Conservation (phyloP, 257 asterid species). For the Nicotiana tomentosiformis region DNA sequence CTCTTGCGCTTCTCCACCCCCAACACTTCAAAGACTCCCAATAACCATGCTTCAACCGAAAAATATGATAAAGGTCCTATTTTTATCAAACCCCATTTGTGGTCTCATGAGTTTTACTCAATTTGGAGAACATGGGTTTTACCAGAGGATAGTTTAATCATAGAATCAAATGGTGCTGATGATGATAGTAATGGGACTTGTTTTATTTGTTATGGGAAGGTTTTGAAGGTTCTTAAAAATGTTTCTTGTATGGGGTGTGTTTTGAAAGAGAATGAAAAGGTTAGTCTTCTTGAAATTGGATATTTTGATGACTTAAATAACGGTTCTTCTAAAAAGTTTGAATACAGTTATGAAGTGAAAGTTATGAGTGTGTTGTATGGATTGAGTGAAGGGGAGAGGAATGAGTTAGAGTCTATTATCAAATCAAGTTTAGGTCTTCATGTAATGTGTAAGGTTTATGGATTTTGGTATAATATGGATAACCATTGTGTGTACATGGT, state of each 20-base stretch:
- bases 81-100: conserved; percentile 28
- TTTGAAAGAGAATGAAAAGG: conserved; percentile 41
- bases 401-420: conserved; percentile 31
- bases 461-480: conserved; percentile 65
- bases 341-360: conserved; percentile 50
- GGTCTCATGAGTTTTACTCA: conserved; percentile 55
- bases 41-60: conserved; percentile 12
- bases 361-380: conserved; percentile 42
- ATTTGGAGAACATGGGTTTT: conserved; percentile 75
- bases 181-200: conserved; percentile 13
- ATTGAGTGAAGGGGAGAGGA: conserved; percentile 43
- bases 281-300: conserved; percentile 58
- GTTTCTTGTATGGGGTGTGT: conserved; percentile 22
- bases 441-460: conserved; percentile 55
- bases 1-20: conserved; percentile 61
- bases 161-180: conserved; percentile 16
- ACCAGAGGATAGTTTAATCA: conserved; percentile 36
- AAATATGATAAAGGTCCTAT: conserved; percentile 15
- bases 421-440: conserved; percentile 30
- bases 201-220: conserved; percentile 26
- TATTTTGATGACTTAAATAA: conserved; percentile 21
- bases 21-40: conserved; percentile 9
- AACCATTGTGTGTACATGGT: conserved; percentile 50
- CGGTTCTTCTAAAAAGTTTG: background rate
- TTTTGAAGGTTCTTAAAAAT: background rate